Evolutionary conservation across 305 asterid genomes (phyloP), one percentile per base, ranked within the genome.

Genomic region (Rubia balearica): DNA sequence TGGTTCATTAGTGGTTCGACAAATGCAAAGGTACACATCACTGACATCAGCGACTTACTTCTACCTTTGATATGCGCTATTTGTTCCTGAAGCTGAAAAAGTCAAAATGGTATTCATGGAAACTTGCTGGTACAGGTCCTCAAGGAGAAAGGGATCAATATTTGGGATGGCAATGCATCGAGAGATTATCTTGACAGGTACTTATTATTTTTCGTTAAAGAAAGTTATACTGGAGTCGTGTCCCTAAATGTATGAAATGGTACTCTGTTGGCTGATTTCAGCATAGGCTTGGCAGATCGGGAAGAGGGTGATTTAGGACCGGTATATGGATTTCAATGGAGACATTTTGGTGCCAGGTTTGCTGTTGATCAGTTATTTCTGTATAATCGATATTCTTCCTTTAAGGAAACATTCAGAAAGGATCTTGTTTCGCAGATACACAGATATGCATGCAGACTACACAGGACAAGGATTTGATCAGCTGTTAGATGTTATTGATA

Each of bases 91-190:
- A 49, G 49, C 62, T 14, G 14, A 55, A 36, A n/a, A 30, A 13
- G 41, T n/a, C 19, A 21, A 24, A 30, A 24, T 11, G 2, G 9
- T 65, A 6, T 68, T 51, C 30, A 10, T 41, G 42, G 30, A 72
- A 51, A 27, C 13, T 67, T 77, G 61, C 66, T 53, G 53, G 51
- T 76, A 14, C 85, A 90, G 98, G 75, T 85, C 77, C 88, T 90
- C 68, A 93, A 90, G 80, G 92, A 86, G 76, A 92, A 89, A 70
- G 95, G 87, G 73, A 85, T 92, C 75, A 93, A 81, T 72, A 86
- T 89, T 77, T 90, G 98, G 98, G 97, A 88, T 73, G 97, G 95
- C 73, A 92, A 89, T 83, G 98, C 97, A 81, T 86, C 98, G 67
- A 89, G 94, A 71, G 92, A 86, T 61, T 92, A 77, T 80, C 95